phyloP scores from a whole-genome alignment of 306 rosid species.

The Phaseolus lunatus region DNA sequence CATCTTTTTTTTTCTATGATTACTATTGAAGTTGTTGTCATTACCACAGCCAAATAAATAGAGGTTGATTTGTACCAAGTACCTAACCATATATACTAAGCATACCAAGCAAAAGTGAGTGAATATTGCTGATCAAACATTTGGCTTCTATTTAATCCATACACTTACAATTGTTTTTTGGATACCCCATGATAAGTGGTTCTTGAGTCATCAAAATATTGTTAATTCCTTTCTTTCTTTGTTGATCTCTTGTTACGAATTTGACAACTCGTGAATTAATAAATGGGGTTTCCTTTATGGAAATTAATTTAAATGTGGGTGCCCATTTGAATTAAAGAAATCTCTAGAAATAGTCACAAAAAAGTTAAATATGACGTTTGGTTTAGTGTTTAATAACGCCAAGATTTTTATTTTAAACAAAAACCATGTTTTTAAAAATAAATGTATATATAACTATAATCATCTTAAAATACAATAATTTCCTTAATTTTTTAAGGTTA shows the following conservation, averaged over 20 bases:
- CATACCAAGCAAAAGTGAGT: constrained; percentile 38
- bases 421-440: not conserved
- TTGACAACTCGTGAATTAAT: constrained; percentile 34
- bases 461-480: not conserved
- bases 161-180: constrained; percentile 31
- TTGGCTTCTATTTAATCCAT: constrained; percentile 48
- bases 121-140: constrained; percentile 42
- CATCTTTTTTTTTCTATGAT: constrained; percentile 2
- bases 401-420: too few relatives aligned
- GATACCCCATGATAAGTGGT: constrained; percentile 56
- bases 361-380: not conserved
- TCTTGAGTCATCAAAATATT: constrained; percentile 65
- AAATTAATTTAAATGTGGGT: not conserved
- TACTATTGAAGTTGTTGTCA: constrained; percentile 38
- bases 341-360: not conserved
- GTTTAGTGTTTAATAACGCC: not conserved
- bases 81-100: too few relatives aligned
- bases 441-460: not conserved
- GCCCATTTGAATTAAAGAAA: not conserved
- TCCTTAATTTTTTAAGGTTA: not conserved
- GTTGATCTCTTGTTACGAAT: constrained; percentile 25
- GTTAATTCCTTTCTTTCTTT: constrained; percentile 39
- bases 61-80: constrained; percentile 48
- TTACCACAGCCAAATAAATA: constrained; percentile 16
- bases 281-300: not conserved